These are phyloP conservation scores for Auricularia auricula-judae DNA, from an alignment of 768 basidiomycete genomes.

Conservation along the genomic window DNA sequence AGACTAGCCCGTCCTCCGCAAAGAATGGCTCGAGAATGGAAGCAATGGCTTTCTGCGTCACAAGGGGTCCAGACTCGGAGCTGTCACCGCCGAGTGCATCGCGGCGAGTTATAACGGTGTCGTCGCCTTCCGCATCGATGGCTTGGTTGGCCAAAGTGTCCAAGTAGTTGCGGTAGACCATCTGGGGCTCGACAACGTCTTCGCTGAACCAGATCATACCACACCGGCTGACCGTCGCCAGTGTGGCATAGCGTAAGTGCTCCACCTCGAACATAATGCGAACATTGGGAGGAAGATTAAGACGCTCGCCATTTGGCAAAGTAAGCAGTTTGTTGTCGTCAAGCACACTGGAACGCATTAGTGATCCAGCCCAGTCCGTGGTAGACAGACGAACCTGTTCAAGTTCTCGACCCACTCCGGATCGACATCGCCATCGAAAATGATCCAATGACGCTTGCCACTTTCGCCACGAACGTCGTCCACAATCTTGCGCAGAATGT, in stretches of 20 bases:
- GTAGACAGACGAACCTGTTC: conserved; percentile 60
- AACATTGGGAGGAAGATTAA: conserved; percentile 92
- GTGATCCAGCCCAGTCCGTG: neutral
- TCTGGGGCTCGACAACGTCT: conserved; percentile 79
- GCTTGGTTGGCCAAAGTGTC: conserved; percentile 60
- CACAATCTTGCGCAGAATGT: conserved; percentile 93
- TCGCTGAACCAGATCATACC: conserved; percentile 99
- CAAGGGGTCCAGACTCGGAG: conserved; percentile 38
- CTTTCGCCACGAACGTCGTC: conserved; percentile 98
- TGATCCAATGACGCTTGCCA: conserved; percentile 94
- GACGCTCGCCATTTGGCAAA: conserved; percentile 93
- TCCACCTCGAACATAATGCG: conserved; percentile 99
- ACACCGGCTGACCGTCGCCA: conserved; percentile 97
- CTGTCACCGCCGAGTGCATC: conserved; percentile 25
- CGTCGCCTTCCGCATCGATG: conserved; percentile 86
- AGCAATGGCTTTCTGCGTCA: conserved; percentile 67
- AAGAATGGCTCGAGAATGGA: conserved; percentile 74
- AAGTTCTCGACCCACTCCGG: conserved; percentile 99
- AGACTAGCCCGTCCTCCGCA: conserved; percentile 69
- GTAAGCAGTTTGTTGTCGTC: conserved; percentile 98
- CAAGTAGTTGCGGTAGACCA: conserved; percentile 89
- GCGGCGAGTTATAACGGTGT: conserved; percentile 50
- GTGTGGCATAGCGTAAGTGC: conserved; percentile 91
- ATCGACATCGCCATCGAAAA: conserved; percentile 99
- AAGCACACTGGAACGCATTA: conserved; percentile 55